Conservation (phyloP, 2,329 filamentous ascomycete genomes). For the Chrysosporium queenslandicum region DNA sequence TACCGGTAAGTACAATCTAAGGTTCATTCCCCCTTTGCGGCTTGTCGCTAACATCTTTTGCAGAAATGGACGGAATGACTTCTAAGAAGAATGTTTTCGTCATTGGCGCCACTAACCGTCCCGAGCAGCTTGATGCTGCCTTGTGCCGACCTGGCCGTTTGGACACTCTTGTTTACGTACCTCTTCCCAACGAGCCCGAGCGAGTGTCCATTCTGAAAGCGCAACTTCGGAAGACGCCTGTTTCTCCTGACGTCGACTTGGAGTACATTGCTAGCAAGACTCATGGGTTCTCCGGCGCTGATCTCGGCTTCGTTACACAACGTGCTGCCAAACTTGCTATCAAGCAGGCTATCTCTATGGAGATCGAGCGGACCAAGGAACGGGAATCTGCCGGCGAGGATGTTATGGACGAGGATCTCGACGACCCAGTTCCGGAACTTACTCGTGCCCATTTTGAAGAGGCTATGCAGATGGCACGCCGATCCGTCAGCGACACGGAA, state of each 20-base stretch:
- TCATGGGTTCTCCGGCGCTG: slow-evolving; percentile 97
- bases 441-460: slow-evolving; percentile 97
- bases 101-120: slow-evolving; percentile 96
- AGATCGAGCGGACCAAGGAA: slow-evolving; percentile 84
- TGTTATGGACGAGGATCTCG: slow-evolving; percentile 71
- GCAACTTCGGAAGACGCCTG: slow-evolving; percentile 96
- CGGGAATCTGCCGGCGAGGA: slow-evolving; percentile 69
- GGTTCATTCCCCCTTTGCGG: background rate
- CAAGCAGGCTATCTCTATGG: slow-evolving; percentile 82
- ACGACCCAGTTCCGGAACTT: slow-evolving; percentile 91
- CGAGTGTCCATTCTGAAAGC: slow-evolving; percentile 85
- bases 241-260: slow-evolving; percentile 76
- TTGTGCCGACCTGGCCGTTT: slow-evolving; percentile 97
- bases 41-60: slow-evolving; percentile 34
- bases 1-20: slow-evolving; percentile 56
- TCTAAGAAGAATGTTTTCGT: slow-evolving; percentile 99
- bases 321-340: slow-evolving; percentile 98
- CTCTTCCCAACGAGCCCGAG: slow-evolving; percentile 82
- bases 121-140: slow-evolving; percentile 95
- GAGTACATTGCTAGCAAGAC: slow-evolving; percentile 92
- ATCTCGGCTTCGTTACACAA: slow-evolving; percentile 98
- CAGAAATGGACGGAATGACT: slow-evolving; percentile 99
- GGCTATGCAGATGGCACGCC: slow-evolving; percentile 88
- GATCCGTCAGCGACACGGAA: slow-evolving; percentile 92
- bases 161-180: slow-evolving; percentile 96